Evolutionary conservation across 495 filamentous ascomycete genomes (phyloP).

Genomic region (Penicillium salamii): DNA sequence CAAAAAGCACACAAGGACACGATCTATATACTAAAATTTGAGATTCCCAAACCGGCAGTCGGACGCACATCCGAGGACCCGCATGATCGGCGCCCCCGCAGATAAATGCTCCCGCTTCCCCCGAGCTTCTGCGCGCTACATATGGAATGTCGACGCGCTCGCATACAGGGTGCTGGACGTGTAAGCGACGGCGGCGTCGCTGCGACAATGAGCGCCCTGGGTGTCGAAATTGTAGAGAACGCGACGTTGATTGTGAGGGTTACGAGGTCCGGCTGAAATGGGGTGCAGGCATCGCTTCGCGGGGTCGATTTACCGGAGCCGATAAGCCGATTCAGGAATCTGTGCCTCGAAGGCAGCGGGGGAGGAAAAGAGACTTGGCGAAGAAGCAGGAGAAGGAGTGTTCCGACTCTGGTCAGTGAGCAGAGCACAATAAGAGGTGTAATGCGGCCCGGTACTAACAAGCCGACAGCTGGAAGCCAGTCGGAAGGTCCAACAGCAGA

Average conservation of each 20-base stretch:
- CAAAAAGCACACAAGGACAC: not conserved
- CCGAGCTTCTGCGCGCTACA: not conserved
- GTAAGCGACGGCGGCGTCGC: constrained; percentile 31
- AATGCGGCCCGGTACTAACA: not conserved
- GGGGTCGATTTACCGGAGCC: constrained; percentile 34
- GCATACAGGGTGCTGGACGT: constrained; percentile 37
- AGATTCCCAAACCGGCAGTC: constrained; percentile 11
- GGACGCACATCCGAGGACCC: constrained; percentile 15
- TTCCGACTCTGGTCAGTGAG: not conserved
- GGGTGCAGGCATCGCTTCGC: constrained; percentile 37
- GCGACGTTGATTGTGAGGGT: constrained; percentile 31
- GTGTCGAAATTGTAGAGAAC: constrained; percentile 26
- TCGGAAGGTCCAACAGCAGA: constrained; percentile 2
- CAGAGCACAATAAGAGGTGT: not conserved
- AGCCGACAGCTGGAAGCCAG: not conserved
- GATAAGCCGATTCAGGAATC: constrained; percentile 28
- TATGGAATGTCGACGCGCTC: constrained; percentile 38
- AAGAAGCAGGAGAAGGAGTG: constrained; percentile 2
- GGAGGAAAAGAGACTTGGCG: constrained; percentile 28
- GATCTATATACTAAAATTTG: not conserved
- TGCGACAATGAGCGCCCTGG: constrained; percentile 30
- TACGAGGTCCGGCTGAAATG: constrained; percentile 37
- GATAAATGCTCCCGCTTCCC: constrained; percentile 2
- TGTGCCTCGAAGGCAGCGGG: constrained; percentile 22
- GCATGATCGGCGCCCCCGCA: constrained; percentile 17